Evolutionary conservation across 1,284 basidiomycete species (phyloP).

Genomic region (Malassezia furfur): DNA sequence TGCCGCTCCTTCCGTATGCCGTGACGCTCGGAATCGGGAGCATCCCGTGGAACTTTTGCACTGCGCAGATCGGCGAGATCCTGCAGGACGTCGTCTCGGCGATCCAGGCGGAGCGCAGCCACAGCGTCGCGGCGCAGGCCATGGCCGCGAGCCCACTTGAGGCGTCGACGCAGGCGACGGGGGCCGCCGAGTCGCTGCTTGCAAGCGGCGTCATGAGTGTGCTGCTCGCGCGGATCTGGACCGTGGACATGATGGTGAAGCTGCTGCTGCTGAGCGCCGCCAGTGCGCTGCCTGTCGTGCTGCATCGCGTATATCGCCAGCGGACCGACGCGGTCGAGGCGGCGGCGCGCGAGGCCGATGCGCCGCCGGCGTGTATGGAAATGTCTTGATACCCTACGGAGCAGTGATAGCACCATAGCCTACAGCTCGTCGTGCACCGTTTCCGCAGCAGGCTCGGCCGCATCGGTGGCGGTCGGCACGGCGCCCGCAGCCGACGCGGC

Average conservation of each 20-base stretch:
- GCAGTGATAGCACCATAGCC: neutral
- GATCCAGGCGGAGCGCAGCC: constrained; percentile 10
- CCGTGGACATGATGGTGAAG: constrained; percentile 34
- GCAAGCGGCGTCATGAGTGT: constrained; percentile 31
- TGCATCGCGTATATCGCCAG: constrained; percentile 17
- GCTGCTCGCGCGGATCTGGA: constrained; percentile 36
- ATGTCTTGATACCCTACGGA: neutral
- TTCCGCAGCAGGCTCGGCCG: neutral
- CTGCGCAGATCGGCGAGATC: constrained; percentile 41
- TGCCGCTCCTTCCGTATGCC: constrained; percentile 40
- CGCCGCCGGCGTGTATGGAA: too few species aligned
- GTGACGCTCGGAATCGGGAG: constrained; percentile 38
- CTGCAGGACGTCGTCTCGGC: constrained; percentile 39
- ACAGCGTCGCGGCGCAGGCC: constrained; percentile 4
- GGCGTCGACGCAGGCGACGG: neutral
- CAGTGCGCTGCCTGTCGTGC: constrained; percentile 30
- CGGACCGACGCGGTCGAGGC: too few species aligned
- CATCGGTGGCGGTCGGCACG: neutral
- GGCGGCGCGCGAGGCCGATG: too few species aligned
- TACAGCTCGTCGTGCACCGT: constrained; percentile 13
- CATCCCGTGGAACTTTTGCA: constrained; percentile 46
- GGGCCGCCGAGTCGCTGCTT: neutral
- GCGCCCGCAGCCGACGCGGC: too few species aligned
- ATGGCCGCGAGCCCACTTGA: neutral
- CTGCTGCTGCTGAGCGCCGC: constrained; percentile 30